Evolutionary conservation across 768 basidiomycete species (phyloP), one percentile per base, ranked within the genome.

Genomic region (Chlorophyllum brunneum): DNA sequence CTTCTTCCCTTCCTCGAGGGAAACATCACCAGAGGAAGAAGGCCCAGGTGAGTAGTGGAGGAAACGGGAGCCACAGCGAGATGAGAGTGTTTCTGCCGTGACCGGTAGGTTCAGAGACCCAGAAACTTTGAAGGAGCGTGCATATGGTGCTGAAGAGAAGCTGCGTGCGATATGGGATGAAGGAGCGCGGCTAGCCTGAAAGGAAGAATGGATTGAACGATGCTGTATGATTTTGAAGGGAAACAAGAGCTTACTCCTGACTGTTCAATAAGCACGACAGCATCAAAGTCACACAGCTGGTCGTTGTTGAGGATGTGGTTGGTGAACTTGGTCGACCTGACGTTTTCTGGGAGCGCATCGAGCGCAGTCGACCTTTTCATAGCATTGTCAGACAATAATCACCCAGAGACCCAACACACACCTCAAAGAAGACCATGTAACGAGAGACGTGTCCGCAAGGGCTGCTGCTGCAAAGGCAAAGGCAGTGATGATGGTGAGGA

Each of bases 361-460:
- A 87, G 73, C 22, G 69, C 63, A 58, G 66, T 65, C 41, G 80
- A 81, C 54, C 85, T 87, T 56, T 4, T 31, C 34, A 38, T 50
- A 38, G n/a, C 48, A n/a, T 16, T 18, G 11, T 44, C 20, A 49
- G 44, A 22, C 20, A 20, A 31, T 34, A 30, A 44, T 40, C 23
- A 3, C 8, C 23, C 22, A 45, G 48, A 2, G 27, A 30, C 42
- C 18, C 4, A 11, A 26, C 22, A 6, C 2, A 34, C 63, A 86
- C 88, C 72, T 75, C 38, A 77, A 70, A 20, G 86, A 86, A 1
- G 87, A 81, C 88, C 89, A 91, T 9, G 80, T 79, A 2, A 91
- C 65, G 11, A 90, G 61, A 7, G 88, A 64, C 0, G 86, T 86
- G 51, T 81, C 73, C 7, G 77, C 78, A 66, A 80, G 87, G 3